Base-by-base conservation (phyloP, 352 stramenopile genomes). In the Globisporangium canariense region DNA sequence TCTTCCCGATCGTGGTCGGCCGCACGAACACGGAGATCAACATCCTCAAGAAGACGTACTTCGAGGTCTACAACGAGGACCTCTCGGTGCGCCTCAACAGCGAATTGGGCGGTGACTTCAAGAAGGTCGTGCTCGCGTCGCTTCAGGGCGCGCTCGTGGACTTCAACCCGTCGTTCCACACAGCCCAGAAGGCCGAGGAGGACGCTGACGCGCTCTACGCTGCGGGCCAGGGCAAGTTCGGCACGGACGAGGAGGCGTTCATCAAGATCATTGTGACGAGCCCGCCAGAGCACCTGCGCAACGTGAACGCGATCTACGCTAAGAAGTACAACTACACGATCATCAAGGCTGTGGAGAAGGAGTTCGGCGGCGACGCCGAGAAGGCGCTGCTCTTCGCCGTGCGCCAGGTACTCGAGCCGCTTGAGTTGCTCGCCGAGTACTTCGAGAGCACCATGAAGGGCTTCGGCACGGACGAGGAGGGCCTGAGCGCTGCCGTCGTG, bases 21-120 rank as follows among this genome's bases (percentile, higher is more conserved):
- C 78, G 84, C 63, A 90, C 84, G 2, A 89, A 90, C 64, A 69
- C 68, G 10, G 84, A 93, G 65, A 78, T 93, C 52, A 71, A 71
- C 64, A 90, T 93, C 64, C 76, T 93, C 54, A 91, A 91, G 72
- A 89, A 90, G 71, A 87, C 84, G 0, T 93, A 79, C 71, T 91
- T 81, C 58, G 77, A 89, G 38, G 54, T 87, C 50, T 76, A 79
- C 71, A 66, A 69, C 55, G 71, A 87, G 46, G 84, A 93, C 50
- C 64, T 93, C 52, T 75, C 74, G 36, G 78, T 84, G 38, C 69
- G 74, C 36, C 65, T 91, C 60, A 72, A 88, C 62, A 69, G 67
- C 50, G 84, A 93, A 38, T 69, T 93, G 11, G 67, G 79, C 30
- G 84, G 84, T 25, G 84, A 93, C 70, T 77, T 91, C 56, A 56